Conservation (phyloP, 1,284 basidiomycete genomes). For the Ceratobasidium sp. region DNA sequence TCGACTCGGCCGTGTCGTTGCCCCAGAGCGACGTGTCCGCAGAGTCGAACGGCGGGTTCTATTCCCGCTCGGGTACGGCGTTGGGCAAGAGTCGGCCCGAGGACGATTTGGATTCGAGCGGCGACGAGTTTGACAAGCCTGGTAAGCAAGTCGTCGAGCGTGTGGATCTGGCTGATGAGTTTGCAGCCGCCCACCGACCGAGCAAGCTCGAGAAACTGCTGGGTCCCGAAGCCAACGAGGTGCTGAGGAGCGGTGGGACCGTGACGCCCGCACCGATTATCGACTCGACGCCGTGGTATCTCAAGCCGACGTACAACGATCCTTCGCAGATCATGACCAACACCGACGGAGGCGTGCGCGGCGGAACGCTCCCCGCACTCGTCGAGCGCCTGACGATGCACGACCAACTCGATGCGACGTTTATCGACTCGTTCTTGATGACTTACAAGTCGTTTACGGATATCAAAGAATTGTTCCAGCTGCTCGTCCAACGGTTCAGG, state of each 20-base stretch:
- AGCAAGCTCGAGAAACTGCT: conserved; percentile 77
- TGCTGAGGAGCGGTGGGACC: conserved; percentile 50
- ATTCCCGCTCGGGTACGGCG: conserved; percentile 19
- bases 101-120: conserved; percentile 11
- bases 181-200: conserved; percentile 42
- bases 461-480: conserved; percentile 81
- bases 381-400: conserved; percentile 92
- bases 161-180: too few species aligned
- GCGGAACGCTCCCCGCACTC: conserved; percentile 84
- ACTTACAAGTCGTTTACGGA: conserved; percentile 97
- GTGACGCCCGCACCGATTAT: conserved; percentile 52
- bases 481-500: conserved; percentile 85
- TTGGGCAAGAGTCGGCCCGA: not conserved
- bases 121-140: not conserved
- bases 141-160: too few species aligned
- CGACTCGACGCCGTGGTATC: conserved; percentile 78
- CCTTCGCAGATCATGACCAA: conserved; percentile 85
- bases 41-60: not conserved
- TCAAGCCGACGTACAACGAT: conserved; percentile 75
- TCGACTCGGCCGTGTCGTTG: conserved; percentile 29
- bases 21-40: conserved; percentile 23
- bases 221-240: conserved; percentile 68
- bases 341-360: conserved; percentile 81
- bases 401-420: conserved; percentile 79
- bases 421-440: conserved; percentile 92